Evolutionary conservation across 768 basidiomycete species (phyloP).

Genomic region (Candolleomyces eurysporus): DNA sequence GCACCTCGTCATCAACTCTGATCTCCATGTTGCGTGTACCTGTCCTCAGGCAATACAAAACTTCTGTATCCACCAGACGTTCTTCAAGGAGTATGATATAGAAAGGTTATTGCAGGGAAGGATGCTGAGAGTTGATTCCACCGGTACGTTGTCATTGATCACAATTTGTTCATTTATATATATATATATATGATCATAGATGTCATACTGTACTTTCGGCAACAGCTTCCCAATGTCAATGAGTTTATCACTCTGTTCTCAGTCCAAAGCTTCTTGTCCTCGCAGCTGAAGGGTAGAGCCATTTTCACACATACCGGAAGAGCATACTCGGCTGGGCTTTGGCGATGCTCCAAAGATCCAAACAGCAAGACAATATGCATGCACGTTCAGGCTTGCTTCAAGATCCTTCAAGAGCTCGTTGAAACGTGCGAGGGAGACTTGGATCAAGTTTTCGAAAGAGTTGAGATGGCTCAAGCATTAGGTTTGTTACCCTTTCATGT

Average conservation of each 20-base stretch:
- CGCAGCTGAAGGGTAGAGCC: background rate
- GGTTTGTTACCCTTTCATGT: background rate
- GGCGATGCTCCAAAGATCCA: background rate
- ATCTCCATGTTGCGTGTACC: background rate
- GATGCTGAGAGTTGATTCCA: background rate
- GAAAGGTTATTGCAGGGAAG: background rate
- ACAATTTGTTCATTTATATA: too few relatives aligned
- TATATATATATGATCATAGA: too few relatives aligned
- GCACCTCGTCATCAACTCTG: background rate
- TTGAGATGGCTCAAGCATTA: too few relatives aligned
- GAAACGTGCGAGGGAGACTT: background rate
- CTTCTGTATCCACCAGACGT: background rate
- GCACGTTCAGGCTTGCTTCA: background rate
- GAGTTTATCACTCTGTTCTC: background rate
- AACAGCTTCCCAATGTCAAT: background rate
- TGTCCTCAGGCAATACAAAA: background rate
- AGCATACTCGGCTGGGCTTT: background rate
- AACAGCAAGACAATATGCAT: background rate
- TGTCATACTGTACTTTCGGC: background rate
- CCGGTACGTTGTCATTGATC: background rate
- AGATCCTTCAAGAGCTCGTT: background rate
- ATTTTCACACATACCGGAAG: background rate
- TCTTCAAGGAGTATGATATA: background rate
- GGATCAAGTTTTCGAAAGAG: too few relatives aligned
- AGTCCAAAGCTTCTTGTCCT: background rate